Base-by-base conservation (phyloP, 192 early-diverging fungal species). In the Kickxella alabastrina region DNA sequence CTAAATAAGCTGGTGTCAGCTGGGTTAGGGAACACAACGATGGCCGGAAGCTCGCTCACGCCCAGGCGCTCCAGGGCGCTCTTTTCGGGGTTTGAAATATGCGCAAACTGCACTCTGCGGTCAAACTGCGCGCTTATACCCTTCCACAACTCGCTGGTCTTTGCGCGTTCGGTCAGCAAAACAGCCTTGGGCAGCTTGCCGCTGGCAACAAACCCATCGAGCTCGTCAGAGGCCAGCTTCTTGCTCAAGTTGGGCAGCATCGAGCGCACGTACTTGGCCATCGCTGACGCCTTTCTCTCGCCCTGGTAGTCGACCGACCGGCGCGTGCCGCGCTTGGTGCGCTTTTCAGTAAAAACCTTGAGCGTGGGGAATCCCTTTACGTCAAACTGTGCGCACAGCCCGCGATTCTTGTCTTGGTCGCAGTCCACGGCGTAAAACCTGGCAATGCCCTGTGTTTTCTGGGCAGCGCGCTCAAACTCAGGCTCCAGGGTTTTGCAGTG, bases 341-440 rank as follows among this genome's bases (percentile, higher is more conserved):
- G 78, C 52, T 81, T 78, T 40, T 82, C 82, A 22, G 79, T 79
- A 76, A 95, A 93, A 12, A 95, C 82, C 68, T 95, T 98, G 52
- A 96, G 65, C 26, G 92, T 96, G n/a, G 93, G 93, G 83, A 91
- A 96, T 29, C 90, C 92, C 80, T 93, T 69, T 27, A 98, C 82
- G 27, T 79, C 80, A 59, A 85, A 93, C 26, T 84, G 77, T 4
- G 75, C 77, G 59, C 95, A 98, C 5, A 94, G 57, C 2, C 68
- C 77, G 39, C 79, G 80, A 76, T 96, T 91, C 25, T 44, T 52
- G 38, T 91, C 83, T 25, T 85, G 82, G 64, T 98, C 92, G 68
- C 95, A 98, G 65, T 98, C 80, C 18, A 98, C 74, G 7, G 92
- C 89, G n/a, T 80, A 91, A 47, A 96, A 79, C 65, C 87, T 89